A percentile compares a stretch with the other conserved stretches of the same genome.
These are phyloP conservation scores for Yamadazyma atlantica DNA, from an alignment of 1,139 yeast species.

Conservation along the genomic window DNA sequence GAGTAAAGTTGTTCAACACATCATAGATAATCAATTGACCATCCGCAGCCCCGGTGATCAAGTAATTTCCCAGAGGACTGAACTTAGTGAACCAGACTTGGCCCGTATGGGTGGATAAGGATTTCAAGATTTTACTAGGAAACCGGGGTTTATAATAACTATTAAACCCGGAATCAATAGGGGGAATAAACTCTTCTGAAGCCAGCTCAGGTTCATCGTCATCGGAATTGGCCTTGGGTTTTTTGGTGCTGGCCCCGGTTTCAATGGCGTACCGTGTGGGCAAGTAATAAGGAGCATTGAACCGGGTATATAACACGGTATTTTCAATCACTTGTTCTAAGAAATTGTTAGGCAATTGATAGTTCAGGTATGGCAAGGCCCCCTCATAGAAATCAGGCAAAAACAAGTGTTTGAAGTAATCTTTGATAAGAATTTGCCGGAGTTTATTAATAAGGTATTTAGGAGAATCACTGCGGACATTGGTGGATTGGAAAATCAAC, in stretches of 20 bases:
- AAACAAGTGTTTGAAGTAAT: slow-evolving; percentile 11
- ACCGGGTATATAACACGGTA: slow-evolving; percentile 28
- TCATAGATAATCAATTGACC: slow-evolving; percentile 66
- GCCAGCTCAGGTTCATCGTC: no score
- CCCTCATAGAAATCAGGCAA: slow-evolving; percentile 14
- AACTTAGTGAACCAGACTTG: slow-evolving; percentile 87
- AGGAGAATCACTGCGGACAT: slow-evolving; percentile 6
- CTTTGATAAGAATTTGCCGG: slow-evolving; percentile 10
- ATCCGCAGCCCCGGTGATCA: slow-evolving; percentile 79
- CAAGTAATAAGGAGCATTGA: slow-evolving; percentile 32
- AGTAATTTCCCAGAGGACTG: slow-evolving; percentile 70
- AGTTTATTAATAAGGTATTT: slow-evolving; percentile 11
- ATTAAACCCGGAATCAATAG: slow-evolving; percentile 14
- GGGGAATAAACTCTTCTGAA: slow-evolving; percentile 16
- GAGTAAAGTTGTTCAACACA: slow-evolving; percentile 52
- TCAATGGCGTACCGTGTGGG: slow-evolving; percentile 22
- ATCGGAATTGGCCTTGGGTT: not conserved
- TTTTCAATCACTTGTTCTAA: slow-evolving; percentile 29
- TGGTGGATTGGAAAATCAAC: slow-evolving; percentile 8
- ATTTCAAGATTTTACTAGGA: slow-evolving; percentile 43
- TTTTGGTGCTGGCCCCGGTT: slow-evolving; percentile 12
- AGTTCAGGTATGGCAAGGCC: slow-evolving; percentile 15
- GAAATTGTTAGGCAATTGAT: slow-evolving; percentile 22
- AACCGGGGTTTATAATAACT: slow-evolving; percentile 32
- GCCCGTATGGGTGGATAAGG: slow-evolving; percentile 55